Conservation (phyloP, 2,329 filamentous ascomycete genomes). For the Coniochaeta prunicola region DNA sequence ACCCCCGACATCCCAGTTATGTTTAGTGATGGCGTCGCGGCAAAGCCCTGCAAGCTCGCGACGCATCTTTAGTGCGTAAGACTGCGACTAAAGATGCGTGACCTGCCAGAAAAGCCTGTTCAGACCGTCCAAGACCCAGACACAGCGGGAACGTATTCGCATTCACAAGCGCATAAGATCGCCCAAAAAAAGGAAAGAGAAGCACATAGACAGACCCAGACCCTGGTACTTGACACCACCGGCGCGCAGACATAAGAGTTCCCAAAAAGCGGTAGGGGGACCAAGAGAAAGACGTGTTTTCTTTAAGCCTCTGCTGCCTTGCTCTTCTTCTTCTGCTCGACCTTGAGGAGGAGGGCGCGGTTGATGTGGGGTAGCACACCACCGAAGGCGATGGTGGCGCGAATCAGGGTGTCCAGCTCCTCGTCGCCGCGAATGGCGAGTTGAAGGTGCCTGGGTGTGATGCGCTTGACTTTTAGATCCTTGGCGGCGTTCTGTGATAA, state of each 20-base stretch:
- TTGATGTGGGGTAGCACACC: conserved; percentile 99
- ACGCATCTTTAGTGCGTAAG: background rate
- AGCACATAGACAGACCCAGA: background rate
- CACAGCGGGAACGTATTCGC: background rate
- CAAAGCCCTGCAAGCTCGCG: background rate
- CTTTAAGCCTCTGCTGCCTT: conserved; percentile 26
- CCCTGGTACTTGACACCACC: background rate
- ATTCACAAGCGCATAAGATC: background rate
- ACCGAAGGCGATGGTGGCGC: conserved; percentile 95
- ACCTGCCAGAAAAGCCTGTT: background rate
- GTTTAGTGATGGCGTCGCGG: background rate
- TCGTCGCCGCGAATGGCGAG: conserved; percentile 98
- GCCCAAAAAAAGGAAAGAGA: background rate
- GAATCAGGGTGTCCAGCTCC: conserved; percentile 94
- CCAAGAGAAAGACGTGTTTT: background rate
- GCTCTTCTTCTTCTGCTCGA: conserved; percentile 33
- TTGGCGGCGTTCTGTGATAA: conserved; percentile 77
- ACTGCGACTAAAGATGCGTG: background rate
- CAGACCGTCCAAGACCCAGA: background rate
- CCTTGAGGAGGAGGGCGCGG: conserved; percentile 67
- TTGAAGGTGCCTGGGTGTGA: conserved; percentile 94
- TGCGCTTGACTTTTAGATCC: conserved; percentile 99
- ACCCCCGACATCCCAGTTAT: background rate
- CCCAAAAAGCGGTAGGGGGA: background rate
- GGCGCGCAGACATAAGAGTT: background rate